phyloP scores from a whole-genome alignment of 805 yeast genomes.

The Ogataea wickerhamii region DNA sequence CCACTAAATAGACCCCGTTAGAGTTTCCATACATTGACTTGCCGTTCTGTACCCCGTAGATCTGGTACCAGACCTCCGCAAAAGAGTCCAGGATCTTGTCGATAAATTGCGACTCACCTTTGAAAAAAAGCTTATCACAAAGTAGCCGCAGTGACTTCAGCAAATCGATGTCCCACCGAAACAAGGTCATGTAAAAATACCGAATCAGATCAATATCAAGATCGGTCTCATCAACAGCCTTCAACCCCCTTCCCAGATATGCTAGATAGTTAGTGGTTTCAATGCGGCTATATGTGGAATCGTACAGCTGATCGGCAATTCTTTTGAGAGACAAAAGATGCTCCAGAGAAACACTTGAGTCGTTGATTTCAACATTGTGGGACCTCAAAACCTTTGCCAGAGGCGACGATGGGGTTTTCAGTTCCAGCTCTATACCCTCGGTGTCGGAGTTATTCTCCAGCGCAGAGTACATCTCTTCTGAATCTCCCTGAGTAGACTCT shows the following conservation, averaged over 20 bases:
- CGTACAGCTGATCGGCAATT: conserved; percentile 33
- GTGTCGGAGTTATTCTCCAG: not conserved
- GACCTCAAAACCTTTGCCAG: conserved; percentile 4
- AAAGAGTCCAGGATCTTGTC: conserved; percentile 70
- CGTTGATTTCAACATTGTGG: not conserved
- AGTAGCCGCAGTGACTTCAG: conserved; percentile 54
- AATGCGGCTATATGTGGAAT: conserved; percentile 28
- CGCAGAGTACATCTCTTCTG: not conserved
- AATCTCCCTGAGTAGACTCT: not conserved
- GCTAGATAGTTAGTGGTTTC: conserved; percentile 23
- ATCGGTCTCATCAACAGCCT: conserved; percentile 15
- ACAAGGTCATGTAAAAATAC: conserved; percentile 43
- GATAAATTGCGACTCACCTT: conserved; percentile 80
- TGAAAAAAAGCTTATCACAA: conserved; percentile 65
- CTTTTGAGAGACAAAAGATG: conserved; percentile 9
- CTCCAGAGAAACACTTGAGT: conserved; percentile 5
- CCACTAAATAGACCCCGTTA: conserved; percentile 63
- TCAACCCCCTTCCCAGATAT: conserved; percentile 27
- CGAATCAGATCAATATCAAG: conserved; percentile 40
- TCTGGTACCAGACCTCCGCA: conserved; percentile 60
- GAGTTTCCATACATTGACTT: conserved; percentile 39
- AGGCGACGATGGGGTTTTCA: conserved; percentile 5
- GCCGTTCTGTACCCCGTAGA: conserved; percentile 34
- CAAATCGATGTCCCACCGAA: conserved; percentile 46
- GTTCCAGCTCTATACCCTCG: not conserved